phyloP scores from a whole-genome alignment of 1,284 basidiomycete species.

The Apiotrichum domesticum region DNA sequence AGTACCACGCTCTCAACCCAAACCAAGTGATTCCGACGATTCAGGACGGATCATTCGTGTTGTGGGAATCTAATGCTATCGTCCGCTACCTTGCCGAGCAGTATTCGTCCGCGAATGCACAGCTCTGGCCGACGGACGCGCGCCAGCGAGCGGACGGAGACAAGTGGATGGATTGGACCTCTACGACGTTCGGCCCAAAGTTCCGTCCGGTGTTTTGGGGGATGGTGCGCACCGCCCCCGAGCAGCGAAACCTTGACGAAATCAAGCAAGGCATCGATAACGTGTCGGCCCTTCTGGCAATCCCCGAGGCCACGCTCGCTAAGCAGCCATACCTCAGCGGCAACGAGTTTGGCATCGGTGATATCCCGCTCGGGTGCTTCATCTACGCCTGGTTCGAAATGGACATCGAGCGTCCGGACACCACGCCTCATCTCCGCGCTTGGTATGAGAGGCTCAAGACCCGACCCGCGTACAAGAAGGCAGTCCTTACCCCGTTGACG shows the following conservation, averaged over 20 bases:
- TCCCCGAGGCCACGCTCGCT: conserved; percentile 8
- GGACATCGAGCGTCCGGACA: conserved; percentile 2
- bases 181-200: not conserved
- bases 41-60: conserved; percentile 8
- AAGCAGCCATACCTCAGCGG: conserved; percentile 4
- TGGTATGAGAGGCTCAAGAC: conserved; percentile 8
- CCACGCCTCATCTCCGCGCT: not conserved
- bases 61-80: conserved; percentile 16
- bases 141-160: not conserved
- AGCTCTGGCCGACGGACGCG: not conserved
- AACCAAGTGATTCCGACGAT: conserved; percentile 10
- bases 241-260: conserved; percentile 1
- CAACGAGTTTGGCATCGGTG: conserved; percentile 7
- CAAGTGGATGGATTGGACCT: conserved; percentile 15
- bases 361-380: conserved; percentile 9
- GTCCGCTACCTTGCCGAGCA: conserved; percentile 12
- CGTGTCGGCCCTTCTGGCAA: not conserved
- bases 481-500: conserved; percentile 2
- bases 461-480: conserved; percentile 8
- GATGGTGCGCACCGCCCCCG: conserved; percentile 5
- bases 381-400: conserved; percentile 10
- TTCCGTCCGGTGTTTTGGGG: conserved; percentile 4
- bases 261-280: not conserved
- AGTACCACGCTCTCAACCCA: conserved; percentile 13
- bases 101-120: not conserved